Evolutionary conservation across 805 yeast genomes (phyloP).

Genomic region (Pichia manshurica): DNA sequence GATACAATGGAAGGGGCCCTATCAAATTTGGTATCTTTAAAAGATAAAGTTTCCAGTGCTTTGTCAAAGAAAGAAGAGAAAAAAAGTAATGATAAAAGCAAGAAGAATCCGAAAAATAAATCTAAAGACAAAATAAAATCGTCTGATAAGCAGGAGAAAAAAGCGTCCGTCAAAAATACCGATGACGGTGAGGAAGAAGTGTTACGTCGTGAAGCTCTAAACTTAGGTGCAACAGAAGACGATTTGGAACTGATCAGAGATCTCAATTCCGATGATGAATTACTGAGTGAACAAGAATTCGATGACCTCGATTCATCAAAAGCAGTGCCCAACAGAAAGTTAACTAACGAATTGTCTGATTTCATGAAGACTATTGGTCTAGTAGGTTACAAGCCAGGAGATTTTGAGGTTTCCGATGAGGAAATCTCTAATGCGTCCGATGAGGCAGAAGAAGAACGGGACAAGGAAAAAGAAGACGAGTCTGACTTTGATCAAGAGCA

Average conservation of each 20-base stretch:
- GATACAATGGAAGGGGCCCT: slow-evolving; percentile 39
- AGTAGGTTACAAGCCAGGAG: slow-evolving; percentile 36
- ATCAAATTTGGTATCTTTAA: slow-evolving; percentile 51
- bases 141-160: slow-evolving; percentile 4
- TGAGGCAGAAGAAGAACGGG: slow-evolving; percentile 28
- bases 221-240: slow-evolving; percentile 81
- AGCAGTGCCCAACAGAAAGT: slow-evolving; percentile 33
- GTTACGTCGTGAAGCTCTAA: slow-evolving; percentile 66
- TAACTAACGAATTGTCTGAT: slow-evolving; percentile 49
- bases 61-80: slow-evolving; percentile 29
- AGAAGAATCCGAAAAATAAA: slow-evolving; percentile 19
- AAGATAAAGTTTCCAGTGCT: slow-evolving; percentile 57
- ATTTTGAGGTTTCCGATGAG: slow-evolving; percentile 29
- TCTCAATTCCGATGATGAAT: slow-evolving; percentile 39
- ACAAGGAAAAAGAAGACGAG: slow-evolving; percentile 27
- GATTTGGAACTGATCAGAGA: slow-evolving; percentile 63
- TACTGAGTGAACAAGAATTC: slow-evolving; percentile 44
- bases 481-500: slow-evolving; percentile 31
- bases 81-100: slow-evolving; percentile 18
- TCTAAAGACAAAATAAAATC: slow-evolving; percentile 3
- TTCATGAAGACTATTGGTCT: slow-evolving; percentile 70
- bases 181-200: slow-evolving; percentile 10
- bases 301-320: slow-evolving; percentile 35
- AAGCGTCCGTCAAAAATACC: not conserved
- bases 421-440: slow-evolving; percentile 33